A percentile compares a stretch with the other conserved stretches of the same genome.
phyloP scores from a whole-genome alignment of 2,329 filamentous ascomycete species.

The Fusarium goolgardi region DNA sequence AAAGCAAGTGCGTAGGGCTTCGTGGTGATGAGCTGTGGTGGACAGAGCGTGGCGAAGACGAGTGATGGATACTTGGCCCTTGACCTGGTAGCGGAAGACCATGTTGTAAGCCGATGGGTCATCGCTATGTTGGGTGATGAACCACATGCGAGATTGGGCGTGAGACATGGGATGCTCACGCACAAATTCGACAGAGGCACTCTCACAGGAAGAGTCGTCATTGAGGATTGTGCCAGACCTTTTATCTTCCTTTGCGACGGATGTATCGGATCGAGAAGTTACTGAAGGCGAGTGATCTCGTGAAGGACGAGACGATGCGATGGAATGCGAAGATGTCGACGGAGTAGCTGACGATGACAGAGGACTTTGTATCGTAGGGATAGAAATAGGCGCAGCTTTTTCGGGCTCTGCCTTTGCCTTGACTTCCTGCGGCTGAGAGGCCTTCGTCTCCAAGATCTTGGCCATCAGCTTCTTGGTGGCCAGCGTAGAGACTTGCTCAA shows the following conservation, averaged over 20 bases:
- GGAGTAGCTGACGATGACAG: neutral
- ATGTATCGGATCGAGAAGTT: neutral
- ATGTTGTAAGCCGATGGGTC: neutral
- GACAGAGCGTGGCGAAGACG: neutral
- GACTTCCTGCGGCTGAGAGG: neutral
- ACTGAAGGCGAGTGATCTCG: neutral
- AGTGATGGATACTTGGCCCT: neutral
- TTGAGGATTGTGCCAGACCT: neutral
- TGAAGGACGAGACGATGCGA: neutral
- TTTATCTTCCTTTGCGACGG: neutral
- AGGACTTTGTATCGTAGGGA: neutral
- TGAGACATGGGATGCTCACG: neutral
- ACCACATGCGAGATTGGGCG: slow-evolving; percentile 1
- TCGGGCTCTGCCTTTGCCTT: neutral
- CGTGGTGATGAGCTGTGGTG: neutral
- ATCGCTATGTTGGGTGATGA: neutral
- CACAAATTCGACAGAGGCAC: neutral
- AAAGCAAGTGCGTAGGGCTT: neutral
- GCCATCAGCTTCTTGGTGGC: neutral
- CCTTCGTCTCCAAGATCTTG: neutral
- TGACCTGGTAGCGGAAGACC: neutral
- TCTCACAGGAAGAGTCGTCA: neutral
- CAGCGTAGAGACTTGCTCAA: neutral
- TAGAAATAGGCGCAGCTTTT: neutral
- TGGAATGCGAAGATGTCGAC: neutral